Percentiles rank a stretch among this genome's conserved stretches.
phyloP scores from a whole-genome alignment of 2,329 filamentous ascomycete genomes.

The Nigrospora sphaerica region DNA sequence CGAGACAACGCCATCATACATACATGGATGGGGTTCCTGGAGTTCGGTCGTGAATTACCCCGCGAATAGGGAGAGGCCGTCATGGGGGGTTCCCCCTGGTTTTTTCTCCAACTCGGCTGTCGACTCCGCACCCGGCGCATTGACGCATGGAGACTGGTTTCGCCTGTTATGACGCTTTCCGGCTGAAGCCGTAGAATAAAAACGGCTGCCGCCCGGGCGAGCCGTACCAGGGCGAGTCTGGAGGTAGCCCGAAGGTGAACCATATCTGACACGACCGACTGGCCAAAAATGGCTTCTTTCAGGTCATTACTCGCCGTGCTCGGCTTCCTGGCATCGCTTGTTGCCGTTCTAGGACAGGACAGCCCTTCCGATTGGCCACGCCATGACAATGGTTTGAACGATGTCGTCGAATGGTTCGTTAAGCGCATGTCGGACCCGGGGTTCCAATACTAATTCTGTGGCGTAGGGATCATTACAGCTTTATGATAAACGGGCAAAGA shows the following conservation, averaged over 20 bases:
- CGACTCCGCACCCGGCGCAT: conserved; percentile 1
- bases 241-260: neutral
- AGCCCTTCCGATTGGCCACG: conserved; percentile 16
- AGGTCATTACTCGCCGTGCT: conserved; percentile 1
- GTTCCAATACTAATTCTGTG: neutral
- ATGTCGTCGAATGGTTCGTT: conserved; percentile 23
- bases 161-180: neutral
- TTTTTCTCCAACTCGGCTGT: conserved; percentile 1
- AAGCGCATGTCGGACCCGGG: neutral
- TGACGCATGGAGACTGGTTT: neutral
- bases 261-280: neutral
- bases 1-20: too few species aligned
- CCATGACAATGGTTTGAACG: conserved; percentile 22
- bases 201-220: neutral
- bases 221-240: neutral
- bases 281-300: conserved; percentile 1
- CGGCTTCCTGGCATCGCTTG: conserved; percentile 4
- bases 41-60: conserved; percentile 8
- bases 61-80: conserved; percentile 4
- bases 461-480: conserved; percentile 33
- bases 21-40: too few species aligned
- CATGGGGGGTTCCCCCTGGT: neutral
- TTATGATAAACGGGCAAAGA: conserved; percentile 30
- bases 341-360: conserved; percentile 6
- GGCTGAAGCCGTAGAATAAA: neutral